A percentile compares a stretch with the other conserved stretches of the same genome.
phyloP scores from a whole-genome alignment of 306 rosid genomes.

The barrel medic (Medicago truncatula) region DNA sequence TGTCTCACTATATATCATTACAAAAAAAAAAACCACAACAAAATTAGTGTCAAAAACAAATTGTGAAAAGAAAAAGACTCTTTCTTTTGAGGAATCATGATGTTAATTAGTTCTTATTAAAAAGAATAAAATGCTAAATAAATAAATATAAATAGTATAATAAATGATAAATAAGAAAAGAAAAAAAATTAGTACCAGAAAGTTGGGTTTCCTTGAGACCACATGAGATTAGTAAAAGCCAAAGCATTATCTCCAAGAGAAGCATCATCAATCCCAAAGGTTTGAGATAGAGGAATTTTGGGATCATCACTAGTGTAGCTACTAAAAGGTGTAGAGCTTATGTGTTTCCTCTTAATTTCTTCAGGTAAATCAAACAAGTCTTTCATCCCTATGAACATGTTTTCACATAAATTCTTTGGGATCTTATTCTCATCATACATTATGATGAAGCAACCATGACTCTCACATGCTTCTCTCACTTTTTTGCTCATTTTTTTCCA shows the following conservation, averaged over 20 bases:
- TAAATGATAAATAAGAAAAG: background rate
- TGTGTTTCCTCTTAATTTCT: conserved; percentile 56
- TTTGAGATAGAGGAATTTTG: conserved; percentile 45
- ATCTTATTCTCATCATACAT: conserved; percentile 12
- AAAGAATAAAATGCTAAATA: no score
- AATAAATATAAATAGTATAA: no score
- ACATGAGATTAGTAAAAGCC: conserved; percentile 65
- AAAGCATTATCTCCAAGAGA: conserved; percentile 14
- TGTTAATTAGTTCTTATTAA: no score
- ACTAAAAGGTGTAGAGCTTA: conserved; percentile 45
- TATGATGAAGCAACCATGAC: conserved; percentile 42
- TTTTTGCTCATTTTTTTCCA: conserved; percentile 51
- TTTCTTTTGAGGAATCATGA: no score
- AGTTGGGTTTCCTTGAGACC: conserved; percentile 60
- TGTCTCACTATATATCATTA: conserved; percentile 46
- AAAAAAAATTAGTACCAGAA: conserved; percentile 47
- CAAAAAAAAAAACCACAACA: background rate
- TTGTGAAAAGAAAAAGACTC: no score
- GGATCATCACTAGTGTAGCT: conserved; percentile 54
- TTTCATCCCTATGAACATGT: conserved; percentile 45
- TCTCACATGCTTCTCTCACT: conserved; percentile 62
- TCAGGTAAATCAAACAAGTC: conserved; percentile 62
- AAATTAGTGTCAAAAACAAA: background rate
- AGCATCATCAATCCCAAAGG: conserved; percentile 62
- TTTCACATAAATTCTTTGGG: conserved; percentile 24